phyloP scores from a whole-genome alignment of 306 rosid species.

The Luffa acutangula region DNA sequence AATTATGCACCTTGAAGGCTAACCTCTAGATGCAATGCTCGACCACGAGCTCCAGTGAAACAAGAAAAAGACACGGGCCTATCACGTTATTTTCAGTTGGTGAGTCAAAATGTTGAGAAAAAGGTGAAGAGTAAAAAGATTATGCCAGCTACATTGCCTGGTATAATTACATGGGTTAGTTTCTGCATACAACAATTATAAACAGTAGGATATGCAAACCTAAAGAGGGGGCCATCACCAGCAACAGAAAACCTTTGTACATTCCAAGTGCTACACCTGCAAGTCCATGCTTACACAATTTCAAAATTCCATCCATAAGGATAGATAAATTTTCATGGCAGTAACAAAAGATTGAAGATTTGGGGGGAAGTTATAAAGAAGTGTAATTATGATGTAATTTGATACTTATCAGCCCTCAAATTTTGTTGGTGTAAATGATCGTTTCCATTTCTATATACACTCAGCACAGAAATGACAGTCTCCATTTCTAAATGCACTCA shows the following conservation, averaged over 20 bases:
- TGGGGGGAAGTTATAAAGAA: neutral
- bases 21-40: conserved; percentile 47
- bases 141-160: neutral
- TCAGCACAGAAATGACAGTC: neutral
- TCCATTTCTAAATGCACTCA: neutral
- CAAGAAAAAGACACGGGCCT: conserved; percentile 44
- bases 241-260: conserved; percentile 23
- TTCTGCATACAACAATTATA: neutral
- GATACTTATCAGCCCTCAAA: neutral
- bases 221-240: conserved; percentile 23
- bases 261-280: conserved; percentile 32
- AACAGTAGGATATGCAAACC: conserved; percentile 40
- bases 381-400: neutral
- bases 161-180: neutral
- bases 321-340: neutral
- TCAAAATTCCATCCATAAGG: conserved; percentile 17
- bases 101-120: conserved; percentile 9
- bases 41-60: conserved; percentile 35
- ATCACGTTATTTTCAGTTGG: conserved; percentile 34
- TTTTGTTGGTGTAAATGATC: neutral
- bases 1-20: conserved; percentile 26
- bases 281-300: conserved; percentile 6
- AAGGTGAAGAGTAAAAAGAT: neutral
- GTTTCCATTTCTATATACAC: neutral
- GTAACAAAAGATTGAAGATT: neutral